Evolutionary conservation across 179 eudicot genomes (phyloP), one percentile per base, ranked within the genome.

Genomic region (Patellifolia procumbens): DNA sequence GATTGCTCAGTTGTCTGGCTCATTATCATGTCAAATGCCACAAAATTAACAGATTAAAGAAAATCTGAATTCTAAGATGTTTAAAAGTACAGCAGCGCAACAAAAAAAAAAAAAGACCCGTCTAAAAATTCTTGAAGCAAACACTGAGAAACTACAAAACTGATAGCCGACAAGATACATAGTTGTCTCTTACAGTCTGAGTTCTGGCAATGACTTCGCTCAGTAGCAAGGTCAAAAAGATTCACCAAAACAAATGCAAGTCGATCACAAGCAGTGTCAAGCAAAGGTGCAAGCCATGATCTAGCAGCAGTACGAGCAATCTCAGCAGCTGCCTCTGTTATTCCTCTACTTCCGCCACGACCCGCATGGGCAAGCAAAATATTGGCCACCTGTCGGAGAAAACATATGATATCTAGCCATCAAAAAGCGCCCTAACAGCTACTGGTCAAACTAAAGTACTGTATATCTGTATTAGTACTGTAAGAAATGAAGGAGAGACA

Each of bases 281-380:
- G 98, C 75, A 95, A 89, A 76, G 97, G 99, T 39, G 98, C 88
- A 53, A 95, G 96, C 97, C 97, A 96, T 22, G 96, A 90, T 76
- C 86, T 84, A 2, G 98, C 98, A 83, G 98, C 98, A 83, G 97
- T 89, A 55, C 99, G 97, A 37, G 99, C 99, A 82, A 93, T 93
- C 88, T 96, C 98, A 60, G 97, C 99, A 80, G 99, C 98, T 32
- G 99, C 97, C 83, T 96, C 99, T 75, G 87, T 71, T 69, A 89
- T 76, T 82, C 98, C 98, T 87, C 96, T 88, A 74, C 87, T 88
- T 52, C 98, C 97, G 63, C 97, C 95, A 64, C 92, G 91, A 32
- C 99, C 94, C 79, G 98, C 96, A 86, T 90, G 96, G n/a, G 99
- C 98, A 75, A 93, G 98, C 84, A 96, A 83, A 67, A 96, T 96